Evolutionary conservation across 257 asterid species (phyloP).

Genomic region (Pogostemon cablin): DNA sequence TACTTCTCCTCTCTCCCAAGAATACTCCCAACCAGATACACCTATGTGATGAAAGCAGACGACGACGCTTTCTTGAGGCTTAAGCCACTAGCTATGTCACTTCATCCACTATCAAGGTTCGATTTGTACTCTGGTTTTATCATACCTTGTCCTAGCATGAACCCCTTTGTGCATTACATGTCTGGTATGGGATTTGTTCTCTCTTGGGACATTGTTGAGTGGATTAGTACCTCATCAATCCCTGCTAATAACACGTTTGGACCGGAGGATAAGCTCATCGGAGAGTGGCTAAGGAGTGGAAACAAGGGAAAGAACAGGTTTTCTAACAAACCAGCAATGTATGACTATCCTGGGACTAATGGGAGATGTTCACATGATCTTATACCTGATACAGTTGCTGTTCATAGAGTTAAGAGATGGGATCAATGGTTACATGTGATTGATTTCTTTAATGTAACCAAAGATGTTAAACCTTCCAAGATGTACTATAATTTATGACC

Average conservation of each 20-base stretch:
- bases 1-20: constrained; percentile 70
- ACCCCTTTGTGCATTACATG: constrained; percentile 73
- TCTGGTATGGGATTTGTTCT: constrained; percentile 82
- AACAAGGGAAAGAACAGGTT: constrained; percentile 65
- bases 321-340: constrained; percentile 73
- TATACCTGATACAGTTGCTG: constrained; percentile 66
- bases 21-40: constrained; percentile 45
- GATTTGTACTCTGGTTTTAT: constrained; percentile 79
- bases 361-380: constrained; percentile 80
- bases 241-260: constrained; percentile 55
- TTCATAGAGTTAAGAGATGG: constrained; percentile 73
- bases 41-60: constrained; percentile 85
- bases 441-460: constrained; percentile 67
- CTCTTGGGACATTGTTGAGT: constrained; percentile 82
- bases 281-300: constrained; percentile 65
- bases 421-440: constrained; percentile 72
- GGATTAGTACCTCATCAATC: constrained; percentile 52
- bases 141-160: constrained; percentile 77
- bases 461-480: constrained; percentile 43
- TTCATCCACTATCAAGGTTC: constrained; percentile 49
- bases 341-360: constrained; percentile 82
- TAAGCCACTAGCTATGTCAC: constrained; percentile 51
- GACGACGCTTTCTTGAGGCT: constrained; percentile 75
- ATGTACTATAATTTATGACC: constrained; percentile 39
- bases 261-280: constrained; percentile 80